phyloP scores from a whole-genome alignment of 345 rosid genomes.

The Kernera saxatilis region DNA sequence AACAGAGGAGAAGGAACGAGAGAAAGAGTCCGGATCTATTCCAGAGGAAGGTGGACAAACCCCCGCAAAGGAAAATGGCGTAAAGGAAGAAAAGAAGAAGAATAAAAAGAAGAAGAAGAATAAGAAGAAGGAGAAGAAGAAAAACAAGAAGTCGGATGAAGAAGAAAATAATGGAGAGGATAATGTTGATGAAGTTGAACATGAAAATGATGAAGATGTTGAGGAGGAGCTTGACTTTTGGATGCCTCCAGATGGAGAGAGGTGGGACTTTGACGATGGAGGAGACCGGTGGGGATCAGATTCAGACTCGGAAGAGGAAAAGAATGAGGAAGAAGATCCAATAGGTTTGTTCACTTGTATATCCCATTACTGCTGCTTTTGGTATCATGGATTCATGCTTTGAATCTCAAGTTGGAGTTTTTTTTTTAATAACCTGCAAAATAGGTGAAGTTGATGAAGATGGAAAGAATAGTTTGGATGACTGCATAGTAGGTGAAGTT shows the following conservation, averaged over 20 bases:
- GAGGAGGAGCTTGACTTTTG: constrained; percentile 72
- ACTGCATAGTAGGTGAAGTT: constrained; percentile 12
- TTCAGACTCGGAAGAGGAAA: constrained; percentile 58
- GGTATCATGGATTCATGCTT: not conserved
- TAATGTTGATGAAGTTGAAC: constrained; percentile 6
- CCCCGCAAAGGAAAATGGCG: constrained; percentile 5
- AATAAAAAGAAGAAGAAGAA: constrained; percentile 32
- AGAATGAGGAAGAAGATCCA: constrained; percentile 39
- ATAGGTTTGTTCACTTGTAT: constrained; percentile 44
- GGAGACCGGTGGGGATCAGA: constrained; percentile 49
- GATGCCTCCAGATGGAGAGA: constrained; percentile 83
- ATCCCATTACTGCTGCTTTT: not conserved
- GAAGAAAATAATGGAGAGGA: constrained; percentile 3
- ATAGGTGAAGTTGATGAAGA: constrained; percentile 21
- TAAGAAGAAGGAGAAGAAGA: constrained; percentile 40
- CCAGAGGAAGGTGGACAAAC: constrained; percentile 23
- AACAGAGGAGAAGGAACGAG: constrained; percentile 70
- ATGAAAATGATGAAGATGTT: constrained; percentile 19
- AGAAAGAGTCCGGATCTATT: constrained; percentile 32
- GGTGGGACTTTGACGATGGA: constrained; percentile 42
- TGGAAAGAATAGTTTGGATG: constrained; percentile 6
- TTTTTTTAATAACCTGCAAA: not conserved
- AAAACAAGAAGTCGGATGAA: constrained; percentile 3
- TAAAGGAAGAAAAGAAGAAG: constrained; percentile 30
- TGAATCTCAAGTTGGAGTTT: not conserved